Evolutionary conservation across 306 rosid species (phyloP).

Genomic region (peach (Prunus persica)): DNA sequence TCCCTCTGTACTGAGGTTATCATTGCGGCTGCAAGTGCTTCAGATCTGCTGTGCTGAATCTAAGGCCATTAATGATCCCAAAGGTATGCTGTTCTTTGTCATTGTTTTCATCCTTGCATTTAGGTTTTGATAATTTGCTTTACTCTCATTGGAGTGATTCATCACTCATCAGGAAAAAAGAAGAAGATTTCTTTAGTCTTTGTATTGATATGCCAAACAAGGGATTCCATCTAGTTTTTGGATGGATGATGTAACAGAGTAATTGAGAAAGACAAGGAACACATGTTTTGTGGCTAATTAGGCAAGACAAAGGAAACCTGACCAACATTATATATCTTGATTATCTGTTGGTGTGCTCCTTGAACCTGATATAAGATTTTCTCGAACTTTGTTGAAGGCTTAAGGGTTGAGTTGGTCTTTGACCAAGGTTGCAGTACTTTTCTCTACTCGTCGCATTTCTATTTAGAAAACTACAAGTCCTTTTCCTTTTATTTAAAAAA

Average conservation of each 20-base stretch:
- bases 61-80: constrained; percentile 84
- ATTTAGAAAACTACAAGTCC: background rate
- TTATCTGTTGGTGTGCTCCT: background rate
- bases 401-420: background rate
- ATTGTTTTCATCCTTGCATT: background rate
- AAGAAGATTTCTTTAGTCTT: background rate
- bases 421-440: background rate
- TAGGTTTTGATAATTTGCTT: constrained; percentile 6
- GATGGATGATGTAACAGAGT: background rate
- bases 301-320: background rate
- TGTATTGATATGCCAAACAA: background rate
- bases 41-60: constrained; percentile 67
- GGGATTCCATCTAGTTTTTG: background rate
- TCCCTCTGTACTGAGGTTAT: constrained; percentile 69
- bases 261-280: background rate
- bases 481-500: background rate
- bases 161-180: background rate
- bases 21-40: constrained; percentile 81
- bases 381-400: background rate
- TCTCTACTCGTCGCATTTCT: background rate
- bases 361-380: background rate
- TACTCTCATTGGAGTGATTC: constrained; percentile 1
- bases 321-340: background rate
- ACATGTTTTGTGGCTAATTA: background rate
- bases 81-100: constrained; percentile 34